Conservation (phyloP, 2,329 filamentous ascomycete genomes). For the Aureobasidium vineae region DNA sequence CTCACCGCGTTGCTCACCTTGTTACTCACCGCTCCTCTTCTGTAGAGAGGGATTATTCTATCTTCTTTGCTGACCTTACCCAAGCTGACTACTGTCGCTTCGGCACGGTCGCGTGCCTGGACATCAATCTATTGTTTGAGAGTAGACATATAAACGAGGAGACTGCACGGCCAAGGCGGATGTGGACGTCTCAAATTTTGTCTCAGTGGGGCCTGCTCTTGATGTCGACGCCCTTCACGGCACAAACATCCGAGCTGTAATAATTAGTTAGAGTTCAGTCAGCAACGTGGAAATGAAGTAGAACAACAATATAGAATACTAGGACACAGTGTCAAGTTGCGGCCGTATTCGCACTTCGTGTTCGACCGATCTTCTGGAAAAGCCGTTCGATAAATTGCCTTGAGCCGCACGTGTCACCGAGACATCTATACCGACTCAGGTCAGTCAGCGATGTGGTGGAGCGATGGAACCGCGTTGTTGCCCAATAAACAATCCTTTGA, state of each 20-base stretch:
- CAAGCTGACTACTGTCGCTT: neutral
- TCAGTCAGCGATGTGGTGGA: neutral
- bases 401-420: slow-evolving; percentile 21
- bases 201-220: slow-evolving; percentile 8
- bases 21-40: neutral
- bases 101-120: neutral
- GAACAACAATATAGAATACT: slow-evolving; percentile 18
- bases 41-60: neutral
- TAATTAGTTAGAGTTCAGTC: slow-evolving; percentile 4
- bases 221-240: slow-evolving; percentile 2
- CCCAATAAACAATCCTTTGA: slow-evolving; percentile 1
- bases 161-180: neutral
- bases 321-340: neutral
- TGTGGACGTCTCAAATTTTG: slow-evolving; percentile 6
- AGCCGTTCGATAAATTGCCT: slow-evolving; percentile 24
- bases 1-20: neutral
- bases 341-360: slow-evolving; percentile 17
- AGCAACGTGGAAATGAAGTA: slow-evolving; percentile 21
- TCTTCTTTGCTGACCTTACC: neutral
- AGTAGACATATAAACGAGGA: neutral
- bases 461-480: slow-evolving; percentile 14
- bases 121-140: slow-evolving; percentile 3
- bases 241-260: slow-evolving; percentile 4
- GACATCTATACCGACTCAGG: slow-evolving; percentile 11
- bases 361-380: slow-evolving; percentile 25